Evolutionary conservation across 345 rosid genomes (phyloP).

Genomic region (Microcos paniculata): DNA sequence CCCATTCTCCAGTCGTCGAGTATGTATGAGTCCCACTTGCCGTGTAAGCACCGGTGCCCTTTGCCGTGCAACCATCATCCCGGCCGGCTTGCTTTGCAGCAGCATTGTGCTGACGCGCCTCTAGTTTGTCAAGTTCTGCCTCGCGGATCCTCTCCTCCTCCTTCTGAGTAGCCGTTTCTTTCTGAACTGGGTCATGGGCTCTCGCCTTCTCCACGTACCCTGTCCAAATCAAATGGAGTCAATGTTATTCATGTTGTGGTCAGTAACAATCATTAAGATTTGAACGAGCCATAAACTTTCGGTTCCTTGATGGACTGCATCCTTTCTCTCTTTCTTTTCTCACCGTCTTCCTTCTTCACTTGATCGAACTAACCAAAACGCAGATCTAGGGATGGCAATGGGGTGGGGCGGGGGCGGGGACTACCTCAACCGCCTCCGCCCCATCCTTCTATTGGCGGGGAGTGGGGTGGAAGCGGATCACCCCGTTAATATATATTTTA

Average conservation of each 20-base stretch:
- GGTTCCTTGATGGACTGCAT: neutral
- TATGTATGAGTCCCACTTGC: constrained; percentile 26
- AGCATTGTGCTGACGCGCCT: constrained; percentile 50
- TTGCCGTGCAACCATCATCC: constrained; percentile 14
- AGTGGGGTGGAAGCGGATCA: too few relatives aligned
- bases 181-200: constrained; percentile 53
- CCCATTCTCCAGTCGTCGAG: constrained; percentile 35
- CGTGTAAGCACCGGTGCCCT: constrained; percentile 4
- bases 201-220: constrained; percentile 51
- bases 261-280: neutral
- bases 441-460: too few relatives aligned
- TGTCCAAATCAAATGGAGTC: neutral
- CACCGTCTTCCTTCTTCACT: too few relatives aligned
- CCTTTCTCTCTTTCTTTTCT: too few relatives aligned
- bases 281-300: neutral
- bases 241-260: neutral
- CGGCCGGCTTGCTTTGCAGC: constrained; percentile 34
- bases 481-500: too few relatives aligned
- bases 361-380: too few relatives aligned
- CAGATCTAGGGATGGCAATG: too few relatives aligned
- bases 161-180: constrained; percentile 53
- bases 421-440: too few relatives aligned
- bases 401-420: too few relatives aligned
- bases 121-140: constrained; percentile 54
- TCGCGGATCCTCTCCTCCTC: constrained; percentile 45